Evolutionary conservation across 2,329 filamentous ascomycete genomes (phyloP), one percentile per base, ranked within the genome.

Genomic region (Thielaviopsis punctulata): DNA sequence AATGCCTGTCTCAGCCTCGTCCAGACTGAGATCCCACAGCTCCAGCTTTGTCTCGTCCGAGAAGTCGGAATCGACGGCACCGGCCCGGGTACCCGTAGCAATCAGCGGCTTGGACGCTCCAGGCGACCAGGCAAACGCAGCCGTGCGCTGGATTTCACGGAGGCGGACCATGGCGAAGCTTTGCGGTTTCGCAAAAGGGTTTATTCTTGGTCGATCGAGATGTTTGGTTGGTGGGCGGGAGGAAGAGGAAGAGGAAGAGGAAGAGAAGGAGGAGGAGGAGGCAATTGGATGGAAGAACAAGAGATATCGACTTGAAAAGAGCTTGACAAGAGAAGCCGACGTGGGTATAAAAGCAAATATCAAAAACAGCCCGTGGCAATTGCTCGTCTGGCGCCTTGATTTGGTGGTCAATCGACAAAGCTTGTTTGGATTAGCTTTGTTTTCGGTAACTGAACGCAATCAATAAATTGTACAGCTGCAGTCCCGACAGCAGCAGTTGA

Each of bases 41-140:
- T 98, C 92, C 54, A 98, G 73, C 70, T 90, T 90, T 58, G 88
- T 95, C 66, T 96, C 89, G 66, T 92, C 92, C 24, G 92, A 96
- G 69, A 98, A 98, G 67, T 96, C 89, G 60, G 86, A 89, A 68
- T 94, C 88, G 43, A 98, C 88, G 61, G 92, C 92, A 57, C 92
- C 92, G 56, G 92, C 89, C 60, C 89, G 82, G 46, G 92, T 98
- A 61, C 92, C 92, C 24, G 92, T 98, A 56, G 87, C 90, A 58
- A 98, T 73, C 60, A 94, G 74, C 60, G 90, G 88, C 60, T 82
- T 79, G 39, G 78, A 76, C 49, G 86, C 71, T 60, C 82, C 85
- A 23, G 89, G 84, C 60, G 87, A 95, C 90, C 92, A 98, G 63
- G 92, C 87, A 68, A 98, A 98, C 62, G 90, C 85, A 67, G 90